Base-by-base conservation (phyloP, 345 rosid genomes). In the Alliaria petiolata region DNA sequence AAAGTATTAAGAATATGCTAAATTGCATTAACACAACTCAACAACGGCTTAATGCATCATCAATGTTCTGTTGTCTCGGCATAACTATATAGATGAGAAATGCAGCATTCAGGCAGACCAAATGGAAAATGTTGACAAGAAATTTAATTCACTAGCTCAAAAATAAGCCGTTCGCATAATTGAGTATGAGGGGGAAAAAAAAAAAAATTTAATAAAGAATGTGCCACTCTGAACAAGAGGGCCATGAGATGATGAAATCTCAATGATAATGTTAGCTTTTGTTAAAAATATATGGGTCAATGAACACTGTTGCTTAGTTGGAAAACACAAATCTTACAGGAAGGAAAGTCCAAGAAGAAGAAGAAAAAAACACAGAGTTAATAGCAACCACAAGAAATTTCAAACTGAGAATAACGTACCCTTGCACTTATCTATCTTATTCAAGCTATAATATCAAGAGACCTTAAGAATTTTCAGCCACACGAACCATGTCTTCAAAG, bases 361-460 rank as follows among this genome's bases (percentile, higher is more conserved):
- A 69, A 74, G 67, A 49, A 74, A 64, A 33, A 25, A 70, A 43
- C n/a, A 35, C 20, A 49, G 44, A 81, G 46, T 61, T 65, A 39
- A 31, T 36, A 42, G 38, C 71, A 34, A 71, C 90, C 84, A 81
- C 90, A 70, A 38, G 74, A 67, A 64, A 62, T 62, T 69, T 30
- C 70, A 64, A 46, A 67, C 22, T 56, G 45, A 76, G 75, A 74
- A 36, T 33, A 61, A 55, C 0, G n/a, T 4, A 26, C 56, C 63
- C 11, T 53, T 51, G 11, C 61, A 51, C 84, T 87, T 85, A 86
- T 85, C 84, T 75, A 83, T 81, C 82, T 69, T 39, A 67, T 85
- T 54, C 77, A 51, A 56, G 72, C 16, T 68, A n/a, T n/a, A 60
- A 74, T 42, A 65, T 84, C 86, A 76, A 62, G 75, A 77, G 63